A percentile compares a stretch with the other conserved stretches of the same genome.
These are phyloP conservation scores for Oxyria digyna DNA, from an alignment of 148 eudicot genomes.

Conservation along the genomic window DNA sequence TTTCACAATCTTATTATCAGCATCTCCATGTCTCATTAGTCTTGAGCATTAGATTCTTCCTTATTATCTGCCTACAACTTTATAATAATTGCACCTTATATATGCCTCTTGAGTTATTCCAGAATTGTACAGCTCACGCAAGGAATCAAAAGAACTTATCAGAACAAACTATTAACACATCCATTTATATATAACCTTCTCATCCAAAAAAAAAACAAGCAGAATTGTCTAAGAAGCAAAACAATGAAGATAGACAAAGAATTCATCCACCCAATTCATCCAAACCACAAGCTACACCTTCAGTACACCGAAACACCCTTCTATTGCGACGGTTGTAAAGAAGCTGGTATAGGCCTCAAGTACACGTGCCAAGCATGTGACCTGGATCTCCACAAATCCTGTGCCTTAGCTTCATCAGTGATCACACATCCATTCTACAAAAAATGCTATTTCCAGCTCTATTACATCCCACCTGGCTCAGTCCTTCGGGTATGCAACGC, in stretches of 20 bases:
- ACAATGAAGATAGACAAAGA: constrained; percentile 18
- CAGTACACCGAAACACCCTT: constrained; percentile 25
- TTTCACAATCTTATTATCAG: neutral
- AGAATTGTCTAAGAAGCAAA: neutral
- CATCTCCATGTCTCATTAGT: neutral
- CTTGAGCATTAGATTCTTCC: constrained; percentile 17
- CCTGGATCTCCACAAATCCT: constrained; percentile 22
- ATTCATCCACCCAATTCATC: constrained; percentile 21
- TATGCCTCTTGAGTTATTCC: constrained; percentile 14
- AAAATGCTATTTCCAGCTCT: constrained; percentile 25
- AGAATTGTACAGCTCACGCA: constrained; percentile 13
- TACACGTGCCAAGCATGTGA: constrained; percentile 19
- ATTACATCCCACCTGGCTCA: constrained; percentile 15
- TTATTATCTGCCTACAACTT: neutral
- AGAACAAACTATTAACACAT: neutral
- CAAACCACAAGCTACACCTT: constrained; percentile 21
- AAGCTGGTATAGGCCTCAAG: constrained; percentile 23
- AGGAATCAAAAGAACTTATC: constrained; percentile 12
- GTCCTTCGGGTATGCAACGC: constrained; percentile 19
- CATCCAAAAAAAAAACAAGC: neutral
- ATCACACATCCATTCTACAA: constrained; percentile 27
- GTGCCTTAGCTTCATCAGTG: constrained; percentile 14
- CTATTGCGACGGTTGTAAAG: constrained; percentile 30
- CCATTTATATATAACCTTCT: neutral
- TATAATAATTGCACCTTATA: neutral